These are phyloP conservation scores for Mortierella sp. DNA, from an alignment of 371 early-diverging fungal genomes.

Conservation along the genomic window DNA sequence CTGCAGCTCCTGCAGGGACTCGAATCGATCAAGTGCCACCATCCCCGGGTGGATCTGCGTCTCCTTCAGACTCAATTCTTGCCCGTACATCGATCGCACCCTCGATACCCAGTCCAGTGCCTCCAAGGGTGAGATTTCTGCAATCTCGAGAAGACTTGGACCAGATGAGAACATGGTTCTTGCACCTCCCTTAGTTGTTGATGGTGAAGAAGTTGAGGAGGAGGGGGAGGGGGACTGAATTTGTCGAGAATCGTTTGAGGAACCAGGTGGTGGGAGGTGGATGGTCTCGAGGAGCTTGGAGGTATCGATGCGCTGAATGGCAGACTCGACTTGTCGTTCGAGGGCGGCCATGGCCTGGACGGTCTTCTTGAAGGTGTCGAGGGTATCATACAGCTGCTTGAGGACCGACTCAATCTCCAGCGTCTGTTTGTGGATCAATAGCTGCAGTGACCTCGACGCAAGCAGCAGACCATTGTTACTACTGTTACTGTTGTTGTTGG, in stretches of 20 bases:
- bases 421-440: slow-evolving; percentile 45
- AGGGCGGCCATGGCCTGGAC: slow-evolving; percentile 35
- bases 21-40: slow-evolving; percentile 36
- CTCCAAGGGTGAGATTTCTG: slow-evolving; percentile 48
- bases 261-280: not conserved
- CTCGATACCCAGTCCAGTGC: slow-evolving; percentile 47
- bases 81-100: slow-evolving; percentile 45
- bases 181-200: not conserved
- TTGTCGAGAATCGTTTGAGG: not conserved
- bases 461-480: slow-evolving; percentile 11
- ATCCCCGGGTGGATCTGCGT: slow-evolving; percentile 39
- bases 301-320: slow-evolving; percentile 36
- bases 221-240: no score
- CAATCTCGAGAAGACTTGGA: slow-evolving; percentile 34
- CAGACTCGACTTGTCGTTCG: slow-evolving; percentile 39
- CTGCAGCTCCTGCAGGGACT: slow-evolving; percentile 36
- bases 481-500: not conserved
- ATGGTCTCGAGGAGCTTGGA: slow-evolving; percentile 16
- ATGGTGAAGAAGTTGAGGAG: not conserved
- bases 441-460: slow-evolving; percentile 29
- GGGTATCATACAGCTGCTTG: slow-evolving; percentile 35
- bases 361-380: slow-evolving; percentile 33
- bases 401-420: slow-evolving; percentile 45
- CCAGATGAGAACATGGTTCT: not conserved
- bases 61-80: slow-evolving; percentile 40